A percentile compares a stretch with the other conserved stretches of the same genome.
These are phyloP conservation scores for Murraya paniculata DNA, from an alignment of 345 rosid species.

Conservation along the genomic window DNA sequence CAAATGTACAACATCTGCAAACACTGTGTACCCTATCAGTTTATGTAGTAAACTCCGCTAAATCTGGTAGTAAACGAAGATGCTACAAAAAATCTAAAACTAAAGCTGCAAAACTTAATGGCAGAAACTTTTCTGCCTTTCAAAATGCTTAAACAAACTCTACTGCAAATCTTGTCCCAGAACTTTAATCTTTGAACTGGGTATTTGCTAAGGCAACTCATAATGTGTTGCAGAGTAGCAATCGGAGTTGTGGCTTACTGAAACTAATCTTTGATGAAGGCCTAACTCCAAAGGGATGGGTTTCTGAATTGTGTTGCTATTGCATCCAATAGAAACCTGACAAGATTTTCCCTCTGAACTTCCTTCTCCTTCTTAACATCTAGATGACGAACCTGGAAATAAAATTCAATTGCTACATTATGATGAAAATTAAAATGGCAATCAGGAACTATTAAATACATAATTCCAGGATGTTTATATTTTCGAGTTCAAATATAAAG, in stretches of 20 bases:
- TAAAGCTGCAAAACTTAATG: not conserved
- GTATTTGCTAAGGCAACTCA: not conserved
- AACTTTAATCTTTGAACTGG: not conserved
- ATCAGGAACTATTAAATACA: not conserved
- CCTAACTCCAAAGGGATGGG: slow-evolving; percentile 67
- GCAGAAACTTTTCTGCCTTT: not conserved
- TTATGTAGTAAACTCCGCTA: not conserved
- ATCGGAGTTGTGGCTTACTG: not conserved
- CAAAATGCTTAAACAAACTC: not conserved
- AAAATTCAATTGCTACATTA: not conserved
- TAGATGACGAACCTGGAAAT: slow-evolving; percentile 72
- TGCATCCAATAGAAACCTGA: slow-evolving; percentile 66
- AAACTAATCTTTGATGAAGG: slow-evolving; percentile 2
- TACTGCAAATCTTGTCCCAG: not conserved
- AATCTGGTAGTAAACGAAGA: not conserved
- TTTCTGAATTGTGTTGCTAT: slow-evolving; percentile 71
- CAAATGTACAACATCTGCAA: not conserved
- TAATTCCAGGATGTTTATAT: not conserved
- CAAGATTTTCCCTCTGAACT: slow-evolving; percentile 61
- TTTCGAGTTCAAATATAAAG: not conserved
- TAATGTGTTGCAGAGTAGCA: not conserved
- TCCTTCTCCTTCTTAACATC: slow-evolving; percentile 81
- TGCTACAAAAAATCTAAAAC: not conserved
- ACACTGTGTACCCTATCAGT: not conserved
- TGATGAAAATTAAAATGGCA: not conserved